Percentiles rank a stretch among this genome's conserved stretches.
These are phyloP conservation scores for Haemoproteus tartakovskyi DNA, from an alignment of 169 alveolate genomes.

Conservation along the genomic window DNA sequence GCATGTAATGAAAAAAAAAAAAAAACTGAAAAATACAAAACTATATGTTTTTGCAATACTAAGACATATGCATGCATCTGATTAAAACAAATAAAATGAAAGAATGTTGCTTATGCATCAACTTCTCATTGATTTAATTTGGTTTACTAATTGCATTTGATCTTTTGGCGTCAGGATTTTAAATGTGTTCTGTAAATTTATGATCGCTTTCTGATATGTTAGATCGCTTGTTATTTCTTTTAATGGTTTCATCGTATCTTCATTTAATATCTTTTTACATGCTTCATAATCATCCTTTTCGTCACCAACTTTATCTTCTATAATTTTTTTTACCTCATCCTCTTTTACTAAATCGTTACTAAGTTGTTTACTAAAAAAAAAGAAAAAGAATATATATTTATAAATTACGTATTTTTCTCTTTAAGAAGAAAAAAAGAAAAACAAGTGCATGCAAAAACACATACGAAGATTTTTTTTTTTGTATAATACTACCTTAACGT, in stretches of 20 bases:
- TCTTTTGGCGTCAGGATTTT: slow-evolving; percentile 10
- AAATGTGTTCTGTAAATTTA: slow-evolving; percentile 13
- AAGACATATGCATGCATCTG: no score
- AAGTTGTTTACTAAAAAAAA: slow-evolving; percentile 15
- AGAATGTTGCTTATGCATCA: no score
- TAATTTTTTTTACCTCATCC: slow-evolving; percentile 24
- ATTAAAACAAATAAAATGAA: no score
- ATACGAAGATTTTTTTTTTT: no score
- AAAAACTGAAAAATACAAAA: no score
- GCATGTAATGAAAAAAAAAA: no score
- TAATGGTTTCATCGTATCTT: slow-evolving; percentile 8
- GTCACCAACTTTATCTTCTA: neutral
- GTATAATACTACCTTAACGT: slow-evolving; percentile 53
- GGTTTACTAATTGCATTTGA: slow-evolving; percentile 17
- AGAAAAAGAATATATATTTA: slow-evolving; percentile 3
- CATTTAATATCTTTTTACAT: slow-evolving; percentile 33
- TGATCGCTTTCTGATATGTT: slow-evolving; percentile 4
- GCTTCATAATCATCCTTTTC: slow-evolving; percentile 45
- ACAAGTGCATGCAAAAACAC: no score
- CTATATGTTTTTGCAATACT: no score
- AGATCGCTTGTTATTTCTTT: slow-evolving; percentile 3
- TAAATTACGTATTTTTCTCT: no score
- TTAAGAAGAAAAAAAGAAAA: no score
- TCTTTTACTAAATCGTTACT: slow-evolving; percentile 1
- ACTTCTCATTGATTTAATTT: slow-evolving; percentile 23